Evolutionary conservation across 768 basidiomycete genomes (phyloP), one percentile per base, ranked within the genome.

Genomic region (Termitomyces bulborhizus): DNA sequence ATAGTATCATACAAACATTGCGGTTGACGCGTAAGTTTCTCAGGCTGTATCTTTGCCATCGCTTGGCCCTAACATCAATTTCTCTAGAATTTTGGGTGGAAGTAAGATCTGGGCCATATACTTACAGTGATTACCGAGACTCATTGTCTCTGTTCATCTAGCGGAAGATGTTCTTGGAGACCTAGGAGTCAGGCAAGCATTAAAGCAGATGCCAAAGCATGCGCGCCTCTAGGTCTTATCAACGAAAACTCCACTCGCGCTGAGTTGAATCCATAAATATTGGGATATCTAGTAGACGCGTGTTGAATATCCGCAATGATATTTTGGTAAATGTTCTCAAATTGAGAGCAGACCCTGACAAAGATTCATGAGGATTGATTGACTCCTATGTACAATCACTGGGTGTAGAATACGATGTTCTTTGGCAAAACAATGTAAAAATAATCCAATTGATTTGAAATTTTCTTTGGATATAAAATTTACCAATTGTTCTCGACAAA

Each of bases 81-180:
- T 52, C 46, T 26, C 2, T 51, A 67, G 66, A 8, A 62, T 65
- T 26, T 53, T 66, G 6, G 66, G 65, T 21, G 66, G 66, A 59
- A 58, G 65, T 66, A 46, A 56, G 55, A 59, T 53, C 11, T 32
- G 9, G 13, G 13, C 21, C 32, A 34, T 8, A 13, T 34, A 4
- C 36, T 15, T 16, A 34, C n/a, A 21, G 3, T 47, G 8, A 24
- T 13, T 24, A 15, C 26, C 1, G 24, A 27, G 16, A n/a, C 26
- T 39, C 21, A 32, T 44, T 16, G 12, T 16, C 29, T 1, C 27
- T 51, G 15, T n/a, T 27, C 34, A 13, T 31, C 41, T 57, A 80
- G 80, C 82, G 58, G 78, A 82, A 63, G 79, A 80, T 57, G 81
- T 84, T 5, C 70, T 85, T 27, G 79, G 74, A 8, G 83, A 84